Percentiles rank a stretch among this genome's conserved stretches.
These are phyloP conservation scores for Ustilago hordei DNA, from an alignment of 1,284 basidiomycete genomes.

Conservation along the genomic window DNA sequence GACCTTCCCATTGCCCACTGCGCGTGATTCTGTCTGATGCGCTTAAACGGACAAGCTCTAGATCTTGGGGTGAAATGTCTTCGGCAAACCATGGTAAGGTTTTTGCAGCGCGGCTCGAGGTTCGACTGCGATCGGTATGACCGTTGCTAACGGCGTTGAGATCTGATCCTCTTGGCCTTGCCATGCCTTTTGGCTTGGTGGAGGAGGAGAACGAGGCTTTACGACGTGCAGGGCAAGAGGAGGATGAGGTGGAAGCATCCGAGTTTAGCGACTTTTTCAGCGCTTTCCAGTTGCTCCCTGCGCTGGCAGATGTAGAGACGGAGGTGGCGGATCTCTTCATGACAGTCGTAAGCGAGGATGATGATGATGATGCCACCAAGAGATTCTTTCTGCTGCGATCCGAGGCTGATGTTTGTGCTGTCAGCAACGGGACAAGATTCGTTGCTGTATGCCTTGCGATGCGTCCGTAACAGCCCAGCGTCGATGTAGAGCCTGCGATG, in stretches of 20 bases:
- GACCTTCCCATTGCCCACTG: conserved; percentile 56
- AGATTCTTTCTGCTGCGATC: background rate
- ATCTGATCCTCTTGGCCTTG: conserved; percentile 19
- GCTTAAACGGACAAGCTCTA: conserved; percentile 52
- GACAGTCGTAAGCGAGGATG: background rate
- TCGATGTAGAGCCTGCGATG: background rate
- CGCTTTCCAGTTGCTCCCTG: conserved; percentile 66
- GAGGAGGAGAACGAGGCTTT: conserved; percentile 11
- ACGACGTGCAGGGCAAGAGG: conserved; percentile 3
- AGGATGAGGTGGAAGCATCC: conserved; percentile 23
- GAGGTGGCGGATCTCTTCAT: conserved; percentile 29
- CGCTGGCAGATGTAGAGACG: conserved; percentile 5
- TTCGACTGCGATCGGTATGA: conserved; percentile 12
- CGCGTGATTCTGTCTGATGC: conserved; percentile 37
- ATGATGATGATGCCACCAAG: background rate
- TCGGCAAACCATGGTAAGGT: conserved; percentile 65
- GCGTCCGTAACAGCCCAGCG: background rate
- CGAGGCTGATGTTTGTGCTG: background rate
- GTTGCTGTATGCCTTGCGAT: background rate
- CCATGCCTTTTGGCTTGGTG: background rate
- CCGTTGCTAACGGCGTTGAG: background rate
- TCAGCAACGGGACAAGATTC: background rate
- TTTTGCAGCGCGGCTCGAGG: conserved; percentile 30
- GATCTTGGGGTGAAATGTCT: conserved; percentile 62
- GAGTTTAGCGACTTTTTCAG: conserved; percentile 52